Evolutionary conservation across 2,329 filamentous ascomycete genomes (phyloP).

Genomic region (Aspergillus versicolor): DNA sequence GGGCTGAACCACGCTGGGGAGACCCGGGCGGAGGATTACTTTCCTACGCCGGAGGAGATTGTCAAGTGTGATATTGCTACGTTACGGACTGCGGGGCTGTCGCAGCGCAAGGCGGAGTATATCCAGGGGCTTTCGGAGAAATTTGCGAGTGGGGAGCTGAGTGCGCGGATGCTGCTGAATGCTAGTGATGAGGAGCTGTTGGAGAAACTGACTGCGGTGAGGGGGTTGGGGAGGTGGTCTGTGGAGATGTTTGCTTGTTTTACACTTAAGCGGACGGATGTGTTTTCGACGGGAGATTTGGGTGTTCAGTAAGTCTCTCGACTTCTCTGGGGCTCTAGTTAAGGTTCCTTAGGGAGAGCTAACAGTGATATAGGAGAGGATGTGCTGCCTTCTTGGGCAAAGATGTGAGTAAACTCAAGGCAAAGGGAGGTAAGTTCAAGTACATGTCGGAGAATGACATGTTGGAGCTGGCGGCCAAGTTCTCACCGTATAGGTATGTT

Average conservation of each 20-base stretch:
- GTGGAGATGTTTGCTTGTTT: slow-evolving; percentile 99
- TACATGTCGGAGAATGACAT: slow-evolving; percentile 96
- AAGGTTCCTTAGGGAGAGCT: slow-evolving; percentile 3
- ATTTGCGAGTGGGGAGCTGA: slow-evolving; percentile 73
- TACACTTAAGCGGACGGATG: slow-evolving; percentile 88
- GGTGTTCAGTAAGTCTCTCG: slow-evolving; percentile 70
- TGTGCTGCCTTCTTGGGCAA: slow-evolving; percentile 85
- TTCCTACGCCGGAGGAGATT: slow-evolving; percentile 77
- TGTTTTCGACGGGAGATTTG: slow-evolving; percentile 88
- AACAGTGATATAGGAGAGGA: slow-evolving; percentile 57
- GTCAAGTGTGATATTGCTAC: slow-evolving; percentile 60
- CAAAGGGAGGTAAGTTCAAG: slow-evolving; percentile 86
- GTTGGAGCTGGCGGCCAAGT: slow-evolving; percentile 75
- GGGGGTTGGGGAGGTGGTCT: slow-evolving; percentile 85
- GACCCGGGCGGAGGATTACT: slow-evolving; percentile 39
- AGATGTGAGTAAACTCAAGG: slow-evolving; percentile 81
- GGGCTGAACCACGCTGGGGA: slow-evolving; percentile 25
- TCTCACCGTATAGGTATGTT: slow-evolving; percentile 72
- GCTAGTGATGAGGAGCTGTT: slow-evolving; percentile 85
- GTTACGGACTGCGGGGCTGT: slow-evolving; percentile 82
- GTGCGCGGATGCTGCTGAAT: slow-evolving; percentile 70
- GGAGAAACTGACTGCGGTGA: slow-evolving; percentile 76
- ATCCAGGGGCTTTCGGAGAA: slow-evolving; percentile 80
- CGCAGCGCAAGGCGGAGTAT: slow-evolving; percentile 94
- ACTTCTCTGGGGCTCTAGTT: neutral